Base-by-base conservation (phyloP, 2,329 filamentous ascomycete genomes). In the Geoglossum cookeanum region DNA sequence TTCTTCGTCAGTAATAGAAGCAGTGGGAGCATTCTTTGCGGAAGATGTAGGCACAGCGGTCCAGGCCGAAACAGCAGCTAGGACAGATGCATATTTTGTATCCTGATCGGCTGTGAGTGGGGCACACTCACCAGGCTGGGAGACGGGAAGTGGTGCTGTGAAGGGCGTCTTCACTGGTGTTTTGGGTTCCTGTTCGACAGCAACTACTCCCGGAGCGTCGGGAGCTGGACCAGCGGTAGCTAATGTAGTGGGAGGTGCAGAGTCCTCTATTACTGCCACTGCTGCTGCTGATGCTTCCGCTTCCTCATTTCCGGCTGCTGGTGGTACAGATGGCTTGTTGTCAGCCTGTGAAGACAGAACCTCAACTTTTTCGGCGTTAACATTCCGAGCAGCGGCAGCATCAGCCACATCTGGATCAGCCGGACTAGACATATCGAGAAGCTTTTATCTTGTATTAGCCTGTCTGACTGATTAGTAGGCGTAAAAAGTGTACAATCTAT, bases 51-150 rank as follows among this genome's bases (percentile, higher is more conserved):
- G 81, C 30, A 94, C 71, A 8, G 81, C 80, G 11, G 78, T 80
- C 85, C 89, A 94, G 63, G 73, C 72, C 61, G 78, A 82, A 49
- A 82, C 87, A 56, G 78, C 77, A 52, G 78, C 75, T 51, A 97
- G 78, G 55, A 97, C 76, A 61, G 80, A 74, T 48, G 83, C 78
- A 72, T 96, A 97, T 72, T 95, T 96, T 62, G 76, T 68, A 66
- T 86, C 72, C 71, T 97, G 87, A 39, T 94, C 88, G 8, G 78
- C 66, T 9, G 83, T 89, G 64, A 96, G 78, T 58, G 76, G 69
- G 4, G 79, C 69, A 8, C 75, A 74, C 4, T 78, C 67, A 11
- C 72, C 67, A 2, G 85, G 80, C 58, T 77, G 79, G 67, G 78
- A 77, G 39, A 72, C 71, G 1, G 83, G 70, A 1, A 76, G 69